phyloP scores from a whole-genome alignment of 139 green algal genomes.

The Yamagishiella unicocca region DNA sequence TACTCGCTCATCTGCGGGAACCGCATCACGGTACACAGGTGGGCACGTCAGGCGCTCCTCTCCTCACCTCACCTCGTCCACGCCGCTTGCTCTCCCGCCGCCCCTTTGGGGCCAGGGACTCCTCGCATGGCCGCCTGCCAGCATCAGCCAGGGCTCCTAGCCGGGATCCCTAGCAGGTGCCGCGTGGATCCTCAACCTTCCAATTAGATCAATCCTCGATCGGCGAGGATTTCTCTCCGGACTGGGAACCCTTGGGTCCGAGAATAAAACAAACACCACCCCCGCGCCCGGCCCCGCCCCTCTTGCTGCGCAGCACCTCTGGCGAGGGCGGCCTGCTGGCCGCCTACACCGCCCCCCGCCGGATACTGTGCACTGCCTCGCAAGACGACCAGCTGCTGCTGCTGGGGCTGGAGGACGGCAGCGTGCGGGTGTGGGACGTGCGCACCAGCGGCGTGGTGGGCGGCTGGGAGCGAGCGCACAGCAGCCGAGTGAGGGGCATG shows the following conservation, averaged over 20 bases:
- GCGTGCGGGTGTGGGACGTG: conserved; percentile 72
- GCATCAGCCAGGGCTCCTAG: no score
- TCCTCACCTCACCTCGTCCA: no score
- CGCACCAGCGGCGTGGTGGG: conserved; percentile 38
- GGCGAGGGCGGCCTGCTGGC: conserved; percentile 40
- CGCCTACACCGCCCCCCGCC: conserved; percentile 47
- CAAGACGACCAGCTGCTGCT: conserved; percentile 42
- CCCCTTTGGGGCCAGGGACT: no score
- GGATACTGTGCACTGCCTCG: conserved; percentile 53
- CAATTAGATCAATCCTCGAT: no score
- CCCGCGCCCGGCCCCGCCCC: not conserved
- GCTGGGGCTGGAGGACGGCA: conserved; percentile 69
- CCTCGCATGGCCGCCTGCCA: no score
- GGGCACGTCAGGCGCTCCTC: not conserved
- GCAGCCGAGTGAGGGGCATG: conserved; percentile 61
- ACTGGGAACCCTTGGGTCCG: no score
- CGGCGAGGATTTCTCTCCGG: no score
- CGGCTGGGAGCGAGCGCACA: conserved; percentile 57
- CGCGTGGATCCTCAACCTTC: no score
- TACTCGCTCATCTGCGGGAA: conserved; percentile 70
- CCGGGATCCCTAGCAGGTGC: no score
- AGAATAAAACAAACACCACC: not conserved
- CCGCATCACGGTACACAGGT: conserved; percentile 63
- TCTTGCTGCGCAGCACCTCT: not conserved
- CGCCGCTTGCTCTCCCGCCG: no score